Evolutionary conservation across 148 eudicot species (phyloP).

Genomic region (Polygonum maritimum): DNA sequence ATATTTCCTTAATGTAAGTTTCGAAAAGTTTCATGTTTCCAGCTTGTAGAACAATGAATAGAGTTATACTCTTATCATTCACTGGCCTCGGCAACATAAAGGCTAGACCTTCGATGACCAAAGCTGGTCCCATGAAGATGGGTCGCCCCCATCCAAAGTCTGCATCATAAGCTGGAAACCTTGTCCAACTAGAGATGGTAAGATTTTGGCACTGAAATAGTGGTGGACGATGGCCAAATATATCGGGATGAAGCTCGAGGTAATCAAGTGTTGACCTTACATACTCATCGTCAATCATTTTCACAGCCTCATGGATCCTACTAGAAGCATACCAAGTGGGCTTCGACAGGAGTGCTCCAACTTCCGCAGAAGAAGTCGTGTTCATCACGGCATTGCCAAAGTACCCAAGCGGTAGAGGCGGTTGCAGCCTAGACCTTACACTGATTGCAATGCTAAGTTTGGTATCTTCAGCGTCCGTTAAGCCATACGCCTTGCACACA

Average conservation of each 20-base stretch:
- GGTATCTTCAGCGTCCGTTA: neutral
- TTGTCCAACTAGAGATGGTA: conserved; percentile 6
- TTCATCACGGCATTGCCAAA: conserved; percentile 18
- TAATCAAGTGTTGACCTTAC: conserved; percentile 17
- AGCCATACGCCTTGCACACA: neutral
- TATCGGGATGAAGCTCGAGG: conserved; percentile 5
- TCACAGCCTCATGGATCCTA: conserved; percentile 12
- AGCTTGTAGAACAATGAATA: neutral
- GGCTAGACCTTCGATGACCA: neutral
- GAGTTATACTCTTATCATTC: neutral
- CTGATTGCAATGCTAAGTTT: neutral
- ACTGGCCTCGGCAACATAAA: neutral
- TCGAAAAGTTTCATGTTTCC: neutral
- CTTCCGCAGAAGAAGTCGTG: neutral
- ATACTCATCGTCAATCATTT: conserved; percentile 12
- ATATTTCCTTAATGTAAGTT: too few species aligned
- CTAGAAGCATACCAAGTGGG: conserved; percentile 13
- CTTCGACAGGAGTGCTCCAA: conserved; percentile 4
- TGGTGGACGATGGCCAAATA: conserved; percentile 1
- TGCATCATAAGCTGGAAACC: neutral
- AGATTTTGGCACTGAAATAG: neutral
- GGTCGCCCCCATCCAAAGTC: conserved; percentile 22
- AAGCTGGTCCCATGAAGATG: neutral
- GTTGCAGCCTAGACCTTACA: conserved; percentile 17
- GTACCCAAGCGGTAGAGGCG: conserved; percentile 13